phyloP scores from a whole-genome alignment of 306 rosid genomes.

The Lagenaria siceraria region DNA sequence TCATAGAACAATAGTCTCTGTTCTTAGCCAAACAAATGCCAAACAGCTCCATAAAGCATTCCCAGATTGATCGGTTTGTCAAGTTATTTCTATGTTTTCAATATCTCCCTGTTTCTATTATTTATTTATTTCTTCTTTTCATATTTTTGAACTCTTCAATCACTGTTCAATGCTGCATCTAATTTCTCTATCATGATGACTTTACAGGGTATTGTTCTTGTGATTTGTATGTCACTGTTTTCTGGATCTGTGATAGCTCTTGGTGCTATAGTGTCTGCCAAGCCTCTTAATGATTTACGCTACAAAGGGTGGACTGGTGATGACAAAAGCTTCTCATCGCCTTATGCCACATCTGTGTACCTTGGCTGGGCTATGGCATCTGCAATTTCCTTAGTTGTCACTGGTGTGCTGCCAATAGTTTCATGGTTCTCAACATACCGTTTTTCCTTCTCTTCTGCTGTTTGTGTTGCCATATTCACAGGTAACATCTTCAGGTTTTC shows the following conservation, averaged over 20 bases:
- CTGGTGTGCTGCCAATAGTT: constrained; percentile 79
- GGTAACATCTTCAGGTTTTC: constrained; percentile 30
- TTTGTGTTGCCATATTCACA: constrained; percentile 66
- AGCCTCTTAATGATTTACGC: constrained; percentile 79
- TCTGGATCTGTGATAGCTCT: constrained; percentile 77
- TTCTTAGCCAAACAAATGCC: background rate
- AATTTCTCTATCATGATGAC: background rate
- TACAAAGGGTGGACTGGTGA: constrained; percentile 85
- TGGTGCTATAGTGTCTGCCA: constrained; percentile 80
- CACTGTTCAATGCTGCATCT: background rate
- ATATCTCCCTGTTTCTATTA: background rate
- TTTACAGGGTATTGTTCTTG: constrained; percentile 68
- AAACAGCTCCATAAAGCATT: background rate
- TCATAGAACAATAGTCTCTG: background rate
- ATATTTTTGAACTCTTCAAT: background rate
- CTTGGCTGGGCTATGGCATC: constrained; percentile 99
- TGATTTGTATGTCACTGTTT: constrained; percentile 50
- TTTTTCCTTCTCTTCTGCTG: constrained; percentile 81
- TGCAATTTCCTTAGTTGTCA: constrained; percentile 66
- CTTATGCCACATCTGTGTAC: constrained; percentile 73
- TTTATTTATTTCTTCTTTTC: background rate
- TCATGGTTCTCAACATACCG: constrained; percentile 97
- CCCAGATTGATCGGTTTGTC: background rate
- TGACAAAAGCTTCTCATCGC: constrained; percentile 57
- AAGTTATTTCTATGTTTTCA: background rate